A percentile compares a stretch with the other conserved stretches of the same genome.
phyloP scores from a whole-genome alignment of 805 yeast species.

The Lipomyces starkeyi region DNA sequence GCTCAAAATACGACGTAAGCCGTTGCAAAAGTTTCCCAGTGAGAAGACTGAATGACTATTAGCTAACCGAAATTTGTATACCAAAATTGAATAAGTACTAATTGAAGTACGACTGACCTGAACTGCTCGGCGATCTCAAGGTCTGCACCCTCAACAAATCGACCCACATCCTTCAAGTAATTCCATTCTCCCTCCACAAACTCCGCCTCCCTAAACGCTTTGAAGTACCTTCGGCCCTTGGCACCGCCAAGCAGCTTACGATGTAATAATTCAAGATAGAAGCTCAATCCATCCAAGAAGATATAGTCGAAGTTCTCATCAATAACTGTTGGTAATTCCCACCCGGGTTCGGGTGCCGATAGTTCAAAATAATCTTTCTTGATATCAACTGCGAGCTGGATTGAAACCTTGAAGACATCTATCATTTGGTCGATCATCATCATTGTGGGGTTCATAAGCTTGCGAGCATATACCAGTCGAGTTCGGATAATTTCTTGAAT shows the following conservation, averaged over 20 bases:
- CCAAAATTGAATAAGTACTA: neutral
- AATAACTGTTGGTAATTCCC: slow-evolving; percentile 71
- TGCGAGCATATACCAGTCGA: slow-evolving; percentile 76
- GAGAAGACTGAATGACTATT: slow-evolving; percentile 47
- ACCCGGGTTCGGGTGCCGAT: slow-evolving; percentile 59
- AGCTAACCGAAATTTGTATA: neutral
- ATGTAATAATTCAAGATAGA: slow-evolving; percentile 71
- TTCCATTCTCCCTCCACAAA: slow-evolving; percentile 84
- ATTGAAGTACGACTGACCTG: slow-evolving; percentile 36
- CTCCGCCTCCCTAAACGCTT: slow-evolving; percentile 91
- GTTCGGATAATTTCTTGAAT: slow-evolving; percentile 78
- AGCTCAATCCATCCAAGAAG: slow-evolving; percentile 73
- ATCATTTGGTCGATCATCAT: slow-evolving; percentile 96
- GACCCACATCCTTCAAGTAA: slow-evolving; percentile 76
- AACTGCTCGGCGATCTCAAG: slow-evolving; percentile 81
- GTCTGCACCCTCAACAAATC: slow-evolving; percentile 79
- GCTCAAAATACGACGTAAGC: slow-evolving; percentile 69
- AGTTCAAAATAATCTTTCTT: slow-evolving; percentile 69
- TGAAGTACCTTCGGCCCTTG: slow-evolving; percentile 63
- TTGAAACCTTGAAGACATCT: slow-evolving; percentile 78
- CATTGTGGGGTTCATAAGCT: slow-evolving; percentile 83
- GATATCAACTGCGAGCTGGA: slow-evolving; percentile 74
- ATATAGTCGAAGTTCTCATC: slow-evolving; percentile 70
- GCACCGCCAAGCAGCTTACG: slow-evolving; percentile 81
- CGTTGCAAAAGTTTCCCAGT: slow-evolving; percentile 72